Conservation (phyloP, 805 yeast species). For the Barnettozyma wickerhamii region DNA sequence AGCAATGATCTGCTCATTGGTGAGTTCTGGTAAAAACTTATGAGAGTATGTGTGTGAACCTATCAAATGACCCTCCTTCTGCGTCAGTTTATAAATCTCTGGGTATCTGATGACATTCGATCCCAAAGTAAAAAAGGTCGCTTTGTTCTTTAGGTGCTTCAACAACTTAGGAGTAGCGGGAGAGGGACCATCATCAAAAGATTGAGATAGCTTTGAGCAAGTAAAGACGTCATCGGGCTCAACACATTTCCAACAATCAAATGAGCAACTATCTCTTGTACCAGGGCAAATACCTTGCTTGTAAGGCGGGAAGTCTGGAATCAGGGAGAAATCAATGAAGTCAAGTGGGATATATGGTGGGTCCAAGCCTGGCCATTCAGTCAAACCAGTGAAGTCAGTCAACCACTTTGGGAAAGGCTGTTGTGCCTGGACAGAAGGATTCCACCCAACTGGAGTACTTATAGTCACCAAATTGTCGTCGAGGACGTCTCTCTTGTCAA, state of each 20-base stretch:
- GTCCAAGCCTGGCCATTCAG: constrained; percentile 77
- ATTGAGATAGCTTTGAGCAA: constrained; percentile 73
- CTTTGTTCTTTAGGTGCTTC: constrained; percentile 43
- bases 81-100: constrained; percentile 56
- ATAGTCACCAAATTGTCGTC: not conserved
- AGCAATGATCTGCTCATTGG: constrained; percentile 80
- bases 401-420: constrained; percentile 79
- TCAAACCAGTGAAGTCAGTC: constrained; percentile 63
- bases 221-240: constrained; percentile 71
- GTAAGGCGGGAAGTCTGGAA: constrained; percentile 49
- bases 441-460: constrained; percentile 24
- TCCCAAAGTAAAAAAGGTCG: constrained; percentile 87
- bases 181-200: constrained; percentile 95
- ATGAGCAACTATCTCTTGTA: constrained; percentile 60
- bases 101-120: constrained; percentile 75
- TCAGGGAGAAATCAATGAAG: constrained; percentile 51
- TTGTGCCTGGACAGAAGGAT: constrained; percentile 22
- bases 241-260: constrained; percentile 80
- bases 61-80: constrained; percentile 65
- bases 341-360: constrained; percentile 88
- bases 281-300: constrained; percentile 57
- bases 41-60: constrained; percentile 96
- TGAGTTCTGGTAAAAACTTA: constrained; percentile 69
- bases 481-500: not conserved
- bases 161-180: constrained; percentile 61